Evolutionary conservation across 805 yeast genomes (phyloP), one percentile per base, ranked within the genome.

Genomic region (Candida palmyrensis): DNA sequence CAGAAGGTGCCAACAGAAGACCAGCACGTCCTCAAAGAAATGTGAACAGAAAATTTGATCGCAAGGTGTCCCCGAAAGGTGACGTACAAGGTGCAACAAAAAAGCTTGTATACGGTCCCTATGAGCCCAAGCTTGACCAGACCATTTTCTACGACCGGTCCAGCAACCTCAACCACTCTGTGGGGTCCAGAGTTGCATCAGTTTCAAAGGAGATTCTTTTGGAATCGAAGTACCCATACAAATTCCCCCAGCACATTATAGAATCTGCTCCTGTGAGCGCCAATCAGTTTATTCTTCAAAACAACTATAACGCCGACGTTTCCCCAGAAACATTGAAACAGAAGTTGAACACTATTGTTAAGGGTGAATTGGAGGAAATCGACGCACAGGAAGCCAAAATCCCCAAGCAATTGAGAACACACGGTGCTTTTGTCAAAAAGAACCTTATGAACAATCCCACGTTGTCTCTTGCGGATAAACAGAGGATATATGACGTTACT

Each of bases 201-300:
- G 55, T 66, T 30, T 51, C 67, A 35, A 66, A 66, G 47, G 55
- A 59, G 25, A 45, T 55, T 19, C 55, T 66, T 40, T 37, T 60
- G 30, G 49, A 50, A 27, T 62, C 70, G 13, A 59, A 63, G 30
- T 66, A 64, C 44, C 72, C 72, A 4, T 66, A 53, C 49, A 45
- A 47, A 37, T 47, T 66, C 37, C 70, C 72, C 14, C 51, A 44
- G 37, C 30, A 51, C 8, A 44, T 65, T 25, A 49, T 66, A 25
- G 57, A 58, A 18, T 30, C 36, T 29, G 48, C 44, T 3, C 51
- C 44, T 25, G 19, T 37, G 27, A 17, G 36, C 30, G 44, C 43
- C 25, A 62, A 59, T 45, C 46, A 44, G 38, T 66, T 59, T 38
- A 43, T 66, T 30, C 48, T 62, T 33, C 62, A 53, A 32, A 48